Evolutionary conservation across 176 grass and related monocot species (phyloP).

Genomic region (sorghum (Sorghum bicolor)): DNA sequence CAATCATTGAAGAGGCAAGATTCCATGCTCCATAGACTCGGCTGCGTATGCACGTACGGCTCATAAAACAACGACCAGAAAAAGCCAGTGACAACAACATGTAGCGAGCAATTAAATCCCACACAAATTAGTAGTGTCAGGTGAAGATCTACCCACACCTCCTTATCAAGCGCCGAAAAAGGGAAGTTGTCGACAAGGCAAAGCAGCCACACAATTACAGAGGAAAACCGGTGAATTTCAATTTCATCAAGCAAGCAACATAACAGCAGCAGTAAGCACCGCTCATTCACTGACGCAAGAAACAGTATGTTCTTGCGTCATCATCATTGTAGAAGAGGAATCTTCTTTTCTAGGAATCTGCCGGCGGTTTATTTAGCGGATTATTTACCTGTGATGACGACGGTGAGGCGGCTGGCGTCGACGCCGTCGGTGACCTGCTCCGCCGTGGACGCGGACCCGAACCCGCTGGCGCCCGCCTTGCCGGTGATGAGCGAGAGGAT

Average conservation of each 20-base stretch:
- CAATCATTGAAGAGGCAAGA: neutral
- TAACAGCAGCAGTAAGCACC: constrained; percentile 3
- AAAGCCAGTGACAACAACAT: neutral
- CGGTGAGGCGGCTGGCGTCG: constrained; percentile 67
- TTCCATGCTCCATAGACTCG: neutral
- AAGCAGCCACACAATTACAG: neutral
- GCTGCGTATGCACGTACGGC: neutral
- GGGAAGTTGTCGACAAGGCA: neutral
- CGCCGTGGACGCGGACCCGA: constrained; percentile 76
- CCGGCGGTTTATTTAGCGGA: neutral
- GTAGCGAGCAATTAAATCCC: neutral
- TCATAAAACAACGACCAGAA: neutral
- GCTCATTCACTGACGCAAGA: neutral
- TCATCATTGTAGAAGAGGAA: neutral
- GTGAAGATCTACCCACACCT: constrained; percentile 5
- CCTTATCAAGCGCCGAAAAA: neutral
- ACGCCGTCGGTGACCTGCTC: constrained; percentile 78
- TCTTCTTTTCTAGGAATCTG: neutral
- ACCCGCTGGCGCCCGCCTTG: constrained; percentile 71
- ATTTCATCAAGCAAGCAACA: neutral
- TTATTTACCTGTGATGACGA: constrained; percentile 67
- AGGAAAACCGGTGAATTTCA: neutral
- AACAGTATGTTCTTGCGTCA: neutral
- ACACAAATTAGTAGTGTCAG: neutral
- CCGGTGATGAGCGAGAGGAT: constrained; percentile 68